Conservation (phyloP, 192 early-diverging fungal genomes). For the Backusella circina region DNA sequence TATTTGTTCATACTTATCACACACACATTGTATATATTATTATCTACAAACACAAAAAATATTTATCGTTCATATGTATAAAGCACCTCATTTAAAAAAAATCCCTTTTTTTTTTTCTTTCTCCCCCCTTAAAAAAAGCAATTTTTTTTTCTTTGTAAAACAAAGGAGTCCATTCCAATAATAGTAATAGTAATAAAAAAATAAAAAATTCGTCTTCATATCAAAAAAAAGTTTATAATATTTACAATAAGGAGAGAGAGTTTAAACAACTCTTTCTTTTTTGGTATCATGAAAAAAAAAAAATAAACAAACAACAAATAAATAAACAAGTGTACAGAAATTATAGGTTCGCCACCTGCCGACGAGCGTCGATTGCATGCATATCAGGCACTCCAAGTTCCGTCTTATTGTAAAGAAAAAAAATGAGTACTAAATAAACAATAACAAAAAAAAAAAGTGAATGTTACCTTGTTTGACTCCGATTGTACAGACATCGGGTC, state of each 20-base stretch:
- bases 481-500: neutral
- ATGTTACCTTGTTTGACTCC: conserved; percentile 5
- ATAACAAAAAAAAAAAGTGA: conserved; percentile 9
- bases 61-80: neutral
- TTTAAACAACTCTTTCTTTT: neutral
- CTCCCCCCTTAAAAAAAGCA: neutral
- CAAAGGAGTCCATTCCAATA: neutral
- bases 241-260: neutral
- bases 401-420: conserved; percentile 22
- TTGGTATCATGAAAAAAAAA: conserved; percentile 4
- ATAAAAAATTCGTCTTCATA: neutral
- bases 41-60: neutral
- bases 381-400: conserved; percentile 68
- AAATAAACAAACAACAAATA: neutral
- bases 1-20: neutral
- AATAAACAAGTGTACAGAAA: neutral
- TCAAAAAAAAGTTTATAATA: neutral
- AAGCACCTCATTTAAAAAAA: neutral
- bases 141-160: conserved; percentile 1
- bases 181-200: conserved; percentile 11
- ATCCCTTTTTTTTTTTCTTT: neutral
- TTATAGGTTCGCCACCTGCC: neutral
- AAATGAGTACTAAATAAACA: neutral
- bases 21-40: neutral
- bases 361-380: conserved; percentile 16